Percentiles rank a stretch among this genome's conserved stretches.
Evolutionary conservation across 2,329 filamentous ascomycete genomes (phyloP).

Genomic region (Cytospora leucostoma): DNA sequence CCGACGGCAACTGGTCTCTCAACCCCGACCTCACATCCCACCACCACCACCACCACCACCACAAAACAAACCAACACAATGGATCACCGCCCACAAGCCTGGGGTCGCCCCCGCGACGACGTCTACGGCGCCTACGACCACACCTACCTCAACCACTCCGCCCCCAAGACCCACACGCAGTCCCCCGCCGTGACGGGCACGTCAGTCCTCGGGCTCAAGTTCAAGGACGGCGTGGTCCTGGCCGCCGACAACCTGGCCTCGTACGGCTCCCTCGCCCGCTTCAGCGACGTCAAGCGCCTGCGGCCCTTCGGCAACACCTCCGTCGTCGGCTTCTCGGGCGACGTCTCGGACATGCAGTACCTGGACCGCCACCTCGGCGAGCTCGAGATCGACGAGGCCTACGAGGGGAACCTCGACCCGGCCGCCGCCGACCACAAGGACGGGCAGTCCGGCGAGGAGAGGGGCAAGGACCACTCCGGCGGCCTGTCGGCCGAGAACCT

Average conservation of each 20-base stretch:
- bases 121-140: slow-evolving; percentile 92
- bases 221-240: slow-evolving; percentile 93
- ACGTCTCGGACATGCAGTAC: slow-evolving; percentile 99
- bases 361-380: slow-evolving; percentile 87
- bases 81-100: slow-evolving; percentile 73
- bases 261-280: slow-evolving; percentile 94
- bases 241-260: slow-evolving; percentile 97
- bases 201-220: slow-evolving; percentile 93
- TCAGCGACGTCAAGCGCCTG: slow-evolving; percentile 94
- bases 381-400: slow-evolving; percentile 86
- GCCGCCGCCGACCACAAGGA: slow-evolving; percentile 40
- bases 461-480: slow-evolving; percentile 67
- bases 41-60: neutral
- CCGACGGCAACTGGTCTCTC: slow-evolving; percentile 2
- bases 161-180: slow-evolving; percentile 84
- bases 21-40: neutral
- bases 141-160: slow-evolving; percentile 73
- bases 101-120: slow-evolving; percentile 88
- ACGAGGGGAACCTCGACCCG: slow-evolving; percentile 49
- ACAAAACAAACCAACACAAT: slow-evolving; percentile 43
- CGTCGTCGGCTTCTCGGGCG: slow-evolving; percentile 91
- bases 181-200: slow-evolving; percentile 94
- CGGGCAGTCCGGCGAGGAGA: slow-evolving; percentile 40
- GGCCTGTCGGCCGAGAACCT: slow-evolving; percentile 87
- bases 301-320: slow-evolving; percentile 82